Conservation (phyloP, 177 flowering plant genomes). For the Vitis hybrid region DNA sequence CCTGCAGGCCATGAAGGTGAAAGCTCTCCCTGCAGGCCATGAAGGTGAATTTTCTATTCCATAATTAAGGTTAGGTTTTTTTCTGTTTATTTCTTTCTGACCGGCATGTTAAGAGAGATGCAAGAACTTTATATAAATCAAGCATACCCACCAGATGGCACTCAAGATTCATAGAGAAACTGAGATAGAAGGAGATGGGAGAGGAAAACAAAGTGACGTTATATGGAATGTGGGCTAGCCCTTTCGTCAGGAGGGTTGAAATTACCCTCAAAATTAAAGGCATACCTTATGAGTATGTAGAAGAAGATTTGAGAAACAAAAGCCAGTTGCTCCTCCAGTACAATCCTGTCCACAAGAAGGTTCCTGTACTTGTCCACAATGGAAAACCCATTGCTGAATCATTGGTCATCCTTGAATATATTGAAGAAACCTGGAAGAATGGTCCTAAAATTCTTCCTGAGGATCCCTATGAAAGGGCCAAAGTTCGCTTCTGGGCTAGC, state of each 20-base stretch:
- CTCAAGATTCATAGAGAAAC: not conserved
- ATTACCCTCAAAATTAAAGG: conserved; percentile 42
- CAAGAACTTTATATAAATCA: no score
- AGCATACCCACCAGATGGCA: not conserved
- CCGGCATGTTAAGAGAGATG: no score
- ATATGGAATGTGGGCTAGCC: conserved; percentile 33
- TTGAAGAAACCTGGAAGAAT: conserved; percentile 39
- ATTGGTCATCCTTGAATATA: conserved; percentile 37
- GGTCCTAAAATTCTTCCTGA: conserved; percentile 35
- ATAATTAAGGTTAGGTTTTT: no score
- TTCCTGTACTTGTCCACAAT: conserved; percentile 36
- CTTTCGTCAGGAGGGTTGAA: conserved; percentile 28
- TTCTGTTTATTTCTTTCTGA: no score
- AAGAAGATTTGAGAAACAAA: conserved; percentile 42
- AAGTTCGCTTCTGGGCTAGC: conserved; percentile 43
- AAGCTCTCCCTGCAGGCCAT: no score
- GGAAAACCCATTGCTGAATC: conserved; percentile 43
- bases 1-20: no score
- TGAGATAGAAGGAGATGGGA: conserved; percentile 17
- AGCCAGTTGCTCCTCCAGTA: conserved; percentile 34
- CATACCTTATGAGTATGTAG: conserved; percentile 35
- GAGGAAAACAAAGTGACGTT: conserved; percentile 30
- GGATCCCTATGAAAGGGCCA: conserved; percentile 43
- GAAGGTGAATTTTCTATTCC: no score
- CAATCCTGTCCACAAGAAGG: conserved; percentile 41